phyloP scores from a whole-genome alignment of 1,284 basidiomycete genomes.

The Omphalotus olearius region DNA sequence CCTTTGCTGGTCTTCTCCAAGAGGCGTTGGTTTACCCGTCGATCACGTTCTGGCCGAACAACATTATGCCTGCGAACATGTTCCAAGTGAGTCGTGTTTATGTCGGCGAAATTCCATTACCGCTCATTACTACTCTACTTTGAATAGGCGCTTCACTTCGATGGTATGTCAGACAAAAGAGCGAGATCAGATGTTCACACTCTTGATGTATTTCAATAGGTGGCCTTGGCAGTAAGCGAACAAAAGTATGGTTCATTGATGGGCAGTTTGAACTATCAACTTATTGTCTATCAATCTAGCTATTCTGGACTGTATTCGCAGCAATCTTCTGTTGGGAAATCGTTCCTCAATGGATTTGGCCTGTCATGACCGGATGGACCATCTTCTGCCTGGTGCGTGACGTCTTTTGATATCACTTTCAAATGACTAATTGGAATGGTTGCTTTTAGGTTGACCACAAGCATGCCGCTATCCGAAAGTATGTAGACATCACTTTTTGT shows the following conservation, averaged over 20 bases:
- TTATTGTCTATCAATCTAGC: background rate
- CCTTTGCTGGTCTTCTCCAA: conserved; percentile 18
- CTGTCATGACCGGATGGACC: conserved; percentile 8
- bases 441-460: conserved; percentile 1
- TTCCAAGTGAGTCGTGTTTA: conserved; percentile 2
- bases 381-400: conserved; percentile 7
- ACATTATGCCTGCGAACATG: conserved; percentile 14
- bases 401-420: too few species aligned
- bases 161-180: background rate
- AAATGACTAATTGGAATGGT: too few species aligned
- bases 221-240: conserved; percentile 16
- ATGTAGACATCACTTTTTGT: background rate
- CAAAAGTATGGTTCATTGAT: background rate
- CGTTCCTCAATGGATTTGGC: conserved; percentile 18
- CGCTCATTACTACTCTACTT: too few species aligned
- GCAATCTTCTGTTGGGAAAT: conserved; percentile 18
- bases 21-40: conserved; percentile 17
- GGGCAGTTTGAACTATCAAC: too few species aligned
- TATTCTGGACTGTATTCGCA: conserved; percentile 17
- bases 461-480: conserved; percentile 2
- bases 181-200: background rate
- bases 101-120: too few species aligned
- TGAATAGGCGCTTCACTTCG: conserved; percentile 10
- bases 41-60: conserved; percentile 14
- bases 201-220: conserved; percentile 14